Evolutionary conservation across 2,329 filamentous ascomycete genomes (phyloP), one percentile per base, ranked within the genome.

Genomic region (Balansia obtecta): DNA sequence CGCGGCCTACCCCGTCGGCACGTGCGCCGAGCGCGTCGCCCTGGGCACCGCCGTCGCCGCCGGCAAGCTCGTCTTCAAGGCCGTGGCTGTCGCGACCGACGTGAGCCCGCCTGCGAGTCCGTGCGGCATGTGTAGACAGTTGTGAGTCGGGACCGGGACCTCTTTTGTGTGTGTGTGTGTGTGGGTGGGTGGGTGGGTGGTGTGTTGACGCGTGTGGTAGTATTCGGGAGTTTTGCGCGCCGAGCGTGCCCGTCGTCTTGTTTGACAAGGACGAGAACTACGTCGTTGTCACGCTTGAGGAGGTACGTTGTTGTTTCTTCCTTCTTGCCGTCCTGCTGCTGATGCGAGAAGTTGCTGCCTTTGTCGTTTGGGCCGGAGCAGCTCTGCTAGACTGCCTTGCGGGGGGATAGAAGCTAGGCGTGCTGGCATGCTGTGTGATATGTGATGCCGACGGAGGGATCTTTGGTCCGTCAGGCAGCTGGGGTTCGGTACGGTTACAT

Each of bases 91-190:
- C 4, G 79, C 86, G 7, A 94, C 90, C 6, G 86, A 96, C 63
- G 84, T 86, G 41, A 69, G 67, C 33, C 79, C 80, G 32, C 80
- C 82, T 4, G 77, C 77, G 45, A 83, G 83, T 54, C 93, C 93
- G 0, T 98, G 93, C 64, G 93, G 93, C 50, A 96, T 95, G 89
- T 97, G 91, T 66, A 76, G 91, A 60, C 91, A 96, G 65, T 95
- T 91, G 85, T 88, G 64, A 71, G 80, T 75, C 6, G 22, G 6
- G 48, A 46, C 38, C 42, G 38, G 44, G 30, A 15, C 12, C 46
- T 42, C 40, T 39, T 50, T 30, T 50, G 40, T 46, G 18, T n/a
- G 47, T 53, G 50, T 51, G 56, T 50, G 55, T 40, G 32, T 51
- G 51, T 13, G 18, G n/a, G n/a, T n/a, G n/a, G n/a, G n/a, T n/a